These are phyloP conservation scores for Candida sonorensis DNA, from an alignment of 805 yeast species.

Conservation along the genomic window DNA sequence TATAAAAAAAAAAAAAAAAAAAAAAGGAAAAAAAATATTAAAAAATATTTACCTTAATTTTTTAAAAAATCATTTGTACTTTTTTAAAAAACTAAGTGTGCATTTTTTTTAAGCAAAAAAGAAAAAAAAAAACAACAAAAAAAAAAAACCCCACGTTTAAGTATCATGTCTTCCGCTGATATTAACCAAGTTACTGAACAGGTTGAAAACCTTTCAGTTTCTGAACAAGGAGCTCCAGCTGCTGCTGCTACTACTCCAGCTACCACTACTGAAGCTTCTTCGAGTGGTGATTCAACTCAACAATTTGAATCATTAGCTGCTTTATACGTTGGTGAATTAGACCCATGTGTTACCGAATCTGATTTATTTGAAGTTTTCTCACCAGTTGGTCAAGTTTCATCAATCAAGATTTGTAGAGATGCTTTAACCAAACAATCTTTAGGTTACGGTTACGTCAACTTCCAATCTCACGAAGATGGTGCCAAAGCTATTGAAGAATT, in stretches of 20 bases:
- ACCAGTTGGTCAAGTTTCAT: constrained; percentile 89
- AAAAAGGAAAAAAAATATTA: no score
- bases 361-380: constrained; percentile 90
- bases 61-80: no score
- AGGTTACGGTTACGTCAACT: constrained; percentile 98
- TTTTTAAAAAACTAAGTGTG: no score
- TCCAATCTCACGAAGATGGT: constrained; percentile 82
- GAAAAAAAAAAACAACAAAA: constrained; percentile 13
- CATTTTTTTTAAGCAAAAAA: constrained; percentile 3
- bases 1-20: no score
- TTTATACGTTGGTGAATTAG: constrained; percentile 95
- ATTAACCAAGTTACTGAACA: constrained; percentile 28
- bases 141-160: no score
- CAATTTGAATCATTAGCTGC: constrained; percentile 68
- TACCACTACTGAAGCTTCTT: constrained; percentile 26
- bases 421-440: constrained; percentile 94
- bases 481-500: constrained; percentile 90
- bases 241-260: constrained; percentile 25
- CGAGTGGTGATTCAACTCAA: constrained; percentile 28
- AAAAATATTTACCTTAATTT: constrained; percentile 12
- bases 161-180: constrained; percentile 29
- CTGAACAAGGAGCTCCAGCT: no score
- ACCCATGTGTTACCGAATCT: constrained; percentile 89
- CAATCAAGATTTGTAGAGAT: constrained; percentile 98
- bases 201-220: constrained; percentile 28